Percentiles rank a stretch among this genome's conserved stretches.
Conservation (phyloP, 768 basidiomycete species). For the Chlorophyllum brunneum region DNA sequence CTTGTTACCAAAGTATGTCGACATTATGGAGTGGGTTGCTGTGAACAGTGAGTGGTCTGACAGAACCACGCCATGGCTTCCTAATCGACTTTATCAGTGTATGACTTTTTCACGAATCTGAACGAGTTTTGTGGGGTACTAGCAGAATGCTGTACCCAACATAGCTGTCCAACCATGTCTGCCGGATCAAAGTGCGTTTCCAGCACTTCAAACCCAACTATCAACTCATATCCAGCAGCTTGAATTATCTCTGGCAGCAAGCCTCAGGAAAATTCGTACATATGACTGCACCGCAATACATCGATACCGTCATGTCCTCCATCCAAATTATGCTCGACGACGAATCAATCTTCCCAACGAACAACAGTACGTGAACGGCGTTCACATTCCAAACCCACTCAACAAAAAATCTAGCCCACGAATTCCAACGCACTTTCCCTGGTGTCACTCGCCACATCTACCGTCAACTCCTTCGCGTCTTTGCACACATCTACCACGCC, state of each 20-base stretch:
- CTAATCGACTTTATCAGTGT: too few species aligned
- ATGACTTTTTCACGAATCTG: slow-evolving; percentile 95
- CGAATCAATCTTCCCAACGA: slow-evolving; percentile 90
- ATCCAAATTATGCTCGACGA: slow-evolving; percentile 94
- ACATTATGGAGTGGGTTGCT: slow-evolving; percentile 96
- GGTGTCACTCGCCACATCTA: slow-evolving; percentile 91
- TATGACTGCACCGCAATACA: slow-evolving; percentile 92
- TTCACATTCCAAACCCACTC: not conserved
- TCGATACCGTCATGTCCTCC: slow-evolving; percentile 99
- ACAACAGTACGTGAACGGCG: slow-evolving; percentile 65
- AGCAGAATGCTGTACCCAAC: slow-evolving; percentile 88
- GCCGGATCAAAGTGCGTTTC: slow-evolving; percentile 74
- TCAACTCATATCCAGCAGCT: slow-evolving; percentile 37
- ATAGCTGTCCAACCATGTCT: slow-evolving; percentile 89
- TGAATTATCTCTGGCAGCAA: slow-evolving; percentile 98
- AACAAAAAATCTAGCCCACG: slow-evolving; percentile 51
- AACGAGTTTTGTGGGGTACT: slow-evolving; percentile 96
- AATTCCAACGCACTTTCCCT: slow-evolving; percentile 87
- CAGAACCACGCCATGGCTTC: not conserved
- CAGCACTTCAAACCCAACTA: not conserved
- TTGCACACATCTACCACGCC: slow-evolving; percentile 95
- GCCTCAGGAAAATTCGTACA: slow-evolving; percentile 83
- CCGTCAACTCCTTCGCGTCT: slow-evolving; percentile 93
- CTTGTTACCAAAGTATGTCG: slow-evolving; percentile 91
- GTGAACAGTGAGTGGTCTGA: slow-evolving; percentile 69